Evolutionary conservation across 495 filamentous ascomycete species (phyloP).

Genomic region (Lentithecium fluviatile): DNA sequence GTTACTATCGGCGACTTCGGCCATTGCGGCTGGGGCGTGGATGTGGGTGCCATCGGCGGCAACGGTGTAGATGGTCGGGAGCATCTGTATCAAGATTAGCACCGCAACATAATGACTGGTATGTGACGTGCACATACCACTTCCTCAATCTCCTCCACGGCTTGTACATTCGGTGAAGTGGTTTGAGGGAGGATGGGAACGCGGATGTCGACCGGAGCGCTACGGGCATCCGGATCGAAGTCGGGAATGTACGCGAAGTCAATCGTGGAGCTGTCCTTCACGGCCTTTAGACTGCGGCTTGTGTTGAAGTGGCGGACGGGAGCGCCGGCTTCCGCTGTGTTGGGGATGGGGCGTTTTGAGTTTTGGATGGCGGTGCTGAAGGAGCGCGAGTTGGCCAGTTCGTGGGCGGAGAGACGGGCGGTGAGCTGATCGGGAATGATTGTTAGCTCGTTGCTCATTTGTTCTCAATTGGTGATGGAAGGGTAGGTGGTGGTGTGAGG

Average conservation of each 20-base stretch:
- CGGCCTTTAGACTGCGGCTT: constrained; percentile 54
- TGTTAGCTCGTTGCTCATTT: constrained; percentile 37
- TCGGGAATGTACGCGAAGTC: constrained; percentile 65
- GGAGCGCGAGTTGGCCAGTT: constrained; percentile 53
- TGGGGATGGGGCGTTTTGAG: constrained; percentile 33
- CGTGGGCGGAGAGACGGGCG: constrained; percentile 53
- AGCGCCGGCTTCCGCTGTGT: constrained; percentile 26
- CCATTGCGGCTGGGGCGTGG: constrained; percentile 53
- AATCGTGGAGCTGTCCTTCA: constrained; percentile 60
- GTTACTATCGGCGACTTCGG: constrained; percentile 60
- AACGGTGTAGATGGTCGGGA: constrained; percentile 58
- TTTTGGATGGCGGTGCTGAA: constrained; percentile 54
- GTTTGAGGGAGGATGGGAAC: constrained; percentile 57
- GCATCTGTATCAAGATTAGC: constrained; percentile 43
- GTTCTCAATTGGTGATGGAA: neutral
- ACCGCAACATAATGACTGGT: neutral
- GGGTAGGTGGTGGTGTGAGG: constrained; percentile 36
- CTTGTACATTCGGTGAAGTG: constrained; percentile 10
- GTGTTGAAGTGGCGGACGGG: constrained; percentile 60
- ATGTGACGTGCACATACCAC: constrained; percentile 7
- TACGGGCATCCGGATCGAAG: constrained; percentile 45
- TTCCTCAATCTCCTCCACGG: constrained; percentile 15
- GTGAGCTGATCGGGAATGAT: constrained; percentile 51
- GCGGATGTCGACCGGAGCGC: constrained; percentile 38
- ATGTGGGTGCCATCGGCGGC: constrained; percentile 54